Percentiles rank a stretch among this genome's conserved stretches.
Conservation (phyloP, 2,329 filamentous ascomycete genomes). For the Fusarium robinianum region DNA sequence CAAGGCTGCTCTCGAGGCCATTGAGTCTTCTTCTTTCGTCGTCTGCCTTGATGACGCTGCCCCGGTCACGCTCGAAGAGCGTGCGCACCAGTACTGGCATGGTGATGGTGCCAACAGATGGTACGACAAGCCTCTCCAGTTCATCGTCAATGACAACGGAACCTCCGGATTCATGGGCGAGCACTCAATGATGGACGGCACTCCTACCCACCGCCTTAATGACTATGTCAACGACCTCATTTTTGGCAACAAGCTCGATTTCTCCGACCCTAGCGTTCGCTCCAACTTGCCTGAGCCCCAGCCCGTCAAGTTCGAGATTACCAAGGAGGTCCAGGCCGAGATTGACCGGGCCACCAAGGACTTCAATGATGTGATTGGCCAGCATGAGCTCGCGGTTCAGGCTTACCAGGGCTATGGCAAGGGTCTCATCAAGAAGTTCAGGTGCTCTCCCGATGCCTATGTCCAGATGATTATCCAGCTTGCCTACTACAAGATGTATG, state of each 20-base stretch:
- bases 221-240: constrained; percentile 93
- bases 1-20: constrained; percentile 73
- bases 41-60: constrained; percentile 91
- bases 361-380: constrained; percentile 79
- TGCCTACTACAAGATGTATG: constrained; percentile 98
- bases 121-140: constrained; percentile 98
- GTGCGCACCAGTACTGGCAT: constrained; percentile 96
- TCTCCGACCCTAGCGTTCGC: constrained; percentile 76
- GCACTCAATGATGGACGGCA: constrained; percentile 99
- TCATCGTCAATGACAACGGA: constrained; percentile 97
- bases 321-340: constrained; percentile 72
- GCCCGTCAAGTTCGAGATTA: constrained; percentile 77
- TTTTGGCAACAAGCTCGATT: constrained; percentile 92
- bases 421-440: constrained; percentile 99
- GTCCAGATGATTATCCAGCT: constrained; percentile 99
- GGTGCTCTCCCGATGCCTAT: constrained; percentile 95
- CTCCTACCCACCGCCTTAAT: constrained; percentile 93
- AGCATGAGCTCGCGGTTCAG: constrained; percentile 91
- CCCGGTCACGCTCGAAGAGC: constrained; percentile 93
- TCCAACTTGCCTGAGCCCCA: constrained; percentile 83
- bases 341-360: constrained; percentile 78
- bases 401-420: constrained; percentile 98
- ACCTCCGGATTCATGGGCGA: constrained; percentile 98
- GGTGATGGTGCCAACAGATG: constrained; percentile 94
- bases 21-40: constrained; percentile 88